Evolutionary conservation across 1,284 basidiomycete species (phyloP).

Genomic region (Malassezia slooffiae): DNA sequence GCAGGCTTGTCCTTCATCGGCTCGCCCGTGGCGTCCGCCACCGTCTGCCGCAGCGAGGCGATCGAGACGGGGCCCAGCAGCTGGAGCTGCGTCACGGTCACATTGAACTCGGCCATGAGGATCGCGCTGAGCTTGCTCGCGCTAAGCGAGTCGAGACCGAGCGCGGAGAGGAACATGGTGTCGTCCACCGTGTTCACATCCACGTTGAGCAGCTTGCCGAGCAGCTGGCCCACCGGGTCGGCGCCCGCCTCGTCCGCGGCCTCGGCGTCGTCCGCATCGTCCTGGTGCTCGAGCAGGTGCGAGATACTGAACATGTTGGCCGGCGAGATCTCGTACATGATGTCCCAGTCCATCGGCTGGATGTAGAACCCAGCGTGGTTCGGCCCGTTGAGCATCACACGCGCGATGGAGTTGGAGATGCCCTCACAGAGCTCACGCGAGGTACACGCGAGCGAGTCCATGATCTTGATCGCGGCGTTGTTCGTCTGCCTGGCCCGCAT

Average conservation of each 20-base stretch:
- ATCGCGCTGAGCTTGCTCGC: slow-evolving; percentile 17
- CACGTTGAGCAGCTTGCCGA: slow-evolving; percentile 17
- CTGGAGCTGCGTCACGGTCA: slow-evolving; percentile 16
- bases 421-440: slow-evolving; percentile 17
- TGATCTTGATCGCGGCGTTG: slow-evolving; percentile 17
- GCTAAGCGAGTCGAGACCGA: slow-evolving; percentile 16
- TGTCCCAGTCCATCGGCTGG: slow-evolving; percentile 15
- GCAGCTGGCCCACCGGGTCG: slow-evolving; percentile 12
- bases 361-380: slow-evolving; percentile 16
- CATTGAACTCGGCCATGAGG: slow-evolving; percentile 14
- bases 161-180: slow-evolving; percentile 18
- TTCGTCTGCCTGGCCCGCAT: slow-evolving; percentile 7
- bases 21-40: slow-evolving; percentile 6
- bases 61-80: slow-evolving; percentile 17
- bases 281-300: slow-evolving; percentile 15
- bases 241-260: slow-evolving; percentile 6
- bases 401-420: slow-evolving; percentile 10
- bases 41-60: slow-evolving; percentile 12
- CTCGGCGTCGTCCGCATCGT: slow-evolving; percentile 11
- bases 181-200: slow-evolving; percentile 16
- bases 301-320: slow-evolving; percentile 12
- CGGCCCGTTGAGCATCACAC: slow-evolving; percentile 9
- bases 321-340: slow-evolving; percentile 15
- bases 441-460: slow-evolving; percentile 15
- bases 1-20: slow-evolving; percentile 1